These are phyloP conservation scores for Glycine tomentella DNA, from an alignment of 306 rosid species.

Conservation along the genomic window DNA sequence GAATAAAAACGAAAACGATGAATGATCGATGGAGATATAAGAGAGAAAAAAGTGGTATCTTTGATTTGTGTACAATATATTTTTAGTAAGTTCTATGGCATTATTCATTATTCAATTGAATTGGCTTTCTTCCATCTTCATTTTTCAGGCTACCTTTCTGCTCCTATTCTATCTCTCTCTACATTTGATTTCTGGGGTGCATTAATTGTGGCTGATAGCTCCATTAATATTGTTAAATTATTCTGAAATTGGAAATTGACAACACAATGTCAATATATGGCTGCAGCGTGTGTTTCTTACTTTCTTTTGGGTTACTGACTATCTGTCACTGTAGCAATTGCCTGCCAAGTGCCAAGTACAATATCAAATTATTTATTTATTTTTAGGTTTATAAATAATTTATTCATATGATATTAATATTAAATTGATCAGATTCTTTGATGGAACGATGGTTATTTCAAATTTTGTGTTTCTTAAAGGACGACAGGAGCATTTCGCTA, in stretches of 20 bases:
- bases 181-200: not conserved
- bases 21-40: not conserved
- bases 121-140: not conserved
- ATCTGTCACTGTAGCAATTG: too few relatives aligned
- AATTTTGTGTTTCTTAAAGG: too few relatives aligned
- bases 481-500: too few relatives aligned
- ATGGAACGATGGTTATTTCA: too few relatives aligned
- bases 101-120: not conserved
- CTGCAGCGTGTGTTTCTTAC: too few relatives aligned
- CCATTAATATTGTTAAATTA: constrained; percentile 25
- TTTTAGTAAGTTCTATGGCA: not conserved
- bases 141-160: constrained; percentile 44
- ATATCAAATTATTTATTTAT: too few relatives aligned
- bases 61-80: not conserved
- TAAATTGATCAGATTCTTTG: too few relatives aligned
- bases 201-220: not conserved
- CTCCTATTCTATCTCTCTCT: not conserved
- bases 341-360: too few relatives aligned
- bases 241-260: constrained; percentile 37
- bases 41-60: not conserved
- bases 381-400: too few relatives aligned
- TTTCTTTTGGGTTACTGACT: too few relatives aligned
- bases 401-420: too few relatives aligned
- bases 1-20: constrained; percentile 16
- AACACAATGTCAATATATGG: too few relatives aligned